Conservation (phyloP, 805 yeast genomes). For the Metschnikowia picachoensis region DNA sequence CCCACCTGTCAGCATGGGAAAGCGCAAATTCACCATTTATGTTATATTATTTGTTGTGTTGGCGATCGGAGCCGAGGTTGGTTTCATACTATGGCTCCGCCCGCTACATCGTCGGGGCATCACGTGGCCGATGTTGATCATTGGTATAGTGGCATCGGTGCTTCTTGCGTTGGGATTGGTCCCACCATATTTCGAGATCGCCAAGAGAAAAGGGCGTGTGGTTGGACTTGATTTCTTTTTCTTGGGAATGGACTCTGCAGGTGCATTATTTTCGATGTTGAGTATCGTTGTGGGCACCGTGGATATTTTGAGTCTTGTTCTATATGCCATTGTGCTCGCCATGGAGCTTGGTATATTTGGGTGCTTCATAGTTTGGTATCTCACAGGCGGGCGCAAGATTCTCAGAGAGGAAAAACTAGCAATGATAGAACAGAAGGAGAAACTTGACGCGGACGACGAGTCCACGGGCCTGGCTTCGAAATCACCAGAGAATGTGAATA, state of each 20-base stretch:
- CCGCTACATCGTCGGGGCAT: slow-evolving; percentile 47
- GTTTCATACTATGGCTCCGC: slow-evolving; percentile 67
- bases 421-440: neutral
- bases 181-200: slow-evolving; percentile 86
- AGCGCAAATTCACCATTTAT: slow-evolving; percentile 31
- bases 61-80: slow-evolving; percentile 54
- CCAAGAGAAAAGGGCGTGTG: slow-evolving; percentile 76
- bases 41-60: slow-evolving; percentile 40
- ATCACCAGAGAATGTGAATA: neutral
- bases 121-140: slow-evolving; percentile 73
- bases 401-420: slow-evolving; percentile 23
- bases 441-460: neutral
- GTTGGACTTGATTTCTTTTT: slow-evolving; percentile 87
- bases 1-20: slow-evolving; percentile 56
- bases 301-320: slow-evolving; percentile 75
- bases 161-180: slow-evolving; percentile 71
- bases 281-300: slow-evolving; percentile 52
- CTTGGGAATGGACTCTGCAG: slow-evolving; percentile 67
- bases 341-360: slow-evolving; percentile 74
- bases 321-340: slow-evolving; percentile 69
- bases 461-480: slow-evolving; percentile 2
- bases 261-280: slow-evolving; percentile 73
- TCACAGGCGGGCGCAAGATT: slow-evolving; percentile 29
- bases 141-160: slow-evolving; percentile 79
- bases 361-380: slow-evolving; percentile 68